A percentile compares a stretch with the other conserved stretches of the same genome.
Conservation (phyloP, 1,139 yeast species). For the Geotrichum australiense region DNA sequence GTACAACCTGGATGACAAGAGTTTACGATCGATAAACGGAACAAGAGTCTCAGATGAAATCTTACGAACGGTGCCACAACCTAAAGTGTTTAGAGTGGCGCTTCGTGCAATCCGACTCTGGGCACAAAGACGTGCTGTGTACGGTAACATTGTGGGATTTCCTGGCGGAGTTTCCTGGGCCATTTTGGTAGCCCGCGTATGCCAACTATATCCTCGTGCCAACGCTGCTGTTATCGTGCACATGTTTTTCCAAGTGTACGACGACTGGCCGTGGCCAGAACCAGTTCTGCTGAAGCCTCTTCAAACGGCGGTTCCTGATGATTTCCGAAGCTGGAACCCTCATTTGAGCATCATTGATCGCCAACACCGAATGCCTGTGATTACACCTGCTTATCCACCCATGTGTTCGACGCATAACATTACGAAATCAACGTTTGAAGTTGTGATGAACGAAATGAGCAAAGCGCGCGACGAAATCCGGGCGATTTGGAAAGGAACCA, state of each 20-base stretch:
- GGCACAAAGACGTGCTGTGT: constrained; percentile 92
- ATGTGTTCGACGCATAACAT: constrained; percentile 99
- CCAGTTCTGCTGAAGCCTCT: constrained; percentile 86
- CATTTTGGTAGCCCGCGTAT: constrained; percentile 91
- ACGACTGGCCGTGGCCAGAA: constrained; percentile 97
- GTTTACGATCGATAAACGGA: constrained; percentile 82
- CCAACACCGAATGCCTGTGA: constrained; percentile 93
- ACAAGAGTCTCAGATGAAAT: constrained; percentile 96
- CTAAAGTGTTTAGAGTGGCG: constrained; percentile 87
- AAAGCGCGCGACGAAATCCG: constrained; percentile 67
- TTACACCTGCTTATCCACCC: constrained; percentile 97
- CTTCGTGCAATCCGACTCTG: constrained; percentile 86
- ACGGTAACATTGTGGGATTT: constrained; percentile 91
- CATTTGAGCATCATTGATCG: constrained; percentile 79
- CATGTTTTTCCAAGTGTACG: constrained; percentile 74
- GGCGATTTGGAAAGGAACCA: constrained; percentile 56
- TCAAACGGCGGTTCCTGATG: constrained; percentile 95
- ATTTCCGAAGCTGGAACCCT: constrained; percentile 96
- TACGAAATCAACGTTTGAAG: constrained; percentile 73
- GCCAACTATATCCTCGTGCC: constrained; percentile 93
- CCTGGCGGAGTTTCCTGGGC: constrained; percentile 99
- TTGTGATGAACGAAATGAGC: constrained; percentile 64
- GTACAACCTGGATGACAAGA: constrained; percentile 82
- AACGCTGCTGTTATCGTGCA: constrained; percentile 84
- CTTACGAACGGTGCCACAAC: constrained; percentile 78